phyloP scores from a whole-genome alignment of 257 asterid genomes.

The Orobanche coerulescens region DNA sequence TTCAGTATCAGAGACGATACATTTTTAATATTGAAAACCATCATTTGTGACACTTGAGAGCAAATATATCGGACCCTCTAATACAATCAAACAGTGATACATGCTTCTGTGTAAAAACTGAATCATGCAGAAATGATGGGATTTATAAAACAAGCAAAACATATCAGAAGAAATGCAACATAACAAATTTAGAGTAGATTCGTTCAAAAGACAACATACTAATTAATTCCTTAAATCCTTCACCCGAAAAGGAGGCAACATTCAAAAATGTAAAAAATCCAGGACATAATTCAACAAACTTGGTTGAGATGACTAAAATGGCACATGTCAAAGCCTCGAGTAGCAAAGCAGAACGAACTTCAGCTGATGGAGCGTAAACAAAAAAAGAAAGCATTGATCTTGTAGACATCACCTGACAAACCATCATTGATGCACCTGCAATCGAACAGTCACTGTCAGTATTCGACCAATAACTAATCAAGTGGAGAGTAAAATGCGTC shows the following conservation, averaged over 20 bases:
- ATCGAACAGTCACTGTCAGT: background rate
- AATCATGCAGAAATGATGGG: too few relatives aligned
- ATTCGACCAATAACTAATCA: background rate
- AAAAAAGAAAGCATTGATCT: constrained; percentile 17
- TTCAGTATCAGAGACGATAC: too few relatives aligned
- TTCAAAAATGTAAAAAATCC: constrained; percentile 20
- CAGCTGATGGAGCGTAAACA: background rate
- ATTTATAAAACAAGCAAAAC: too few relatives aligned
- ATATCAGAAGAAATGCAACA: too few relatives aligned
- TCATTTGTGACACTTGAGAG: too few relatives aligned
- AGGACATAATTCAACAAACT: constrained; percentile 23
- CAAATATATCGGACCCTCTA: too few relatives aligned
- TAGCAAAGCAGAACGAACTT: background rate
- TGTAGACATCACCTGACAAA: constrained; percentile 13
- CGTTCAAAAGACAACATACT: too few relatives aligned
- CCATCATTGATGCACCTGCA: constrained; percentile 10
- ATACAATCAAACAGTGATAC: too few relatives aligned
- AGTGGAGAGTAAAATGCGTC: background rate
- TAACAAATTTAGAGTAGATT: too few relatives aligned
- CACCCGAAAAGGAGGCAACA: constrained; percentile 11
- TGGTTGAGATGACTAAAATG: constrained; percentile 15
- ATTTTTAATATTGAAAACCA: too few relatives aligned
- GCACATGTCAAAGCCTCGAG: background rate
- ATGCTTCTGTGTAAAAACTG: too few relatives aligned
- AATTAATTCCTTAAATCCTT: too few relatives aligned